These are phyloP conservation scores for Trypanosomatidae sp. DNA, from an alignment of 208 protist genomes.

Conservation along the genomic window DNA sequence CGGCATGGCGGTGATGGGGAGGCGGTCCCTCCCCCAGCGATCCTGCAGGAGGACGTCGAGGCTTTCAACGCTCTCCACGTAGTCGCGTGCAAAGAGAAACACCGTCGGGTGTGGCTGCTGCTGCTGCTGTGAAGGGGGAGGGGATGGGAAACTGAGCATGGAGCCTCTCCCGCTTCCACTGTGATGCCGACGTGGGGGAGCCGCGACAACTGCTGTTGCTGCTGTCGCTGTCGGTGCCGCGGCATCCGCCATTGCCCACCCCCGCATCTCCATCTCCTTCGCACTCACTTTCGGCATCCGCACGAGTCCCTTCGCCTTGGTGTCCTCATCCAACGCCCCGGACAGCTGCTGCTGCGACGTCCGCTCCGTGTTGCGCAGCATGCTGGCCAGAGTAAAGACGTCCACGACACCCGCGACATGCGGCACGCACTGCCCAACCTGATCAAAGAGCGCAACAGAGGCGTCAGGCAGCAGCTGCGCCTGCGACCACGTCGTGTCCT, in stretches of 20 bases:
- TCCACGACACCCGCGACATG: conserved; percentile 25
- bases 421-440: conserved; percentile 5
- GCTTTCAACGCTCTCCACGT: conserved; percentile 16
- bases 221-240: conserved; percentile 2
- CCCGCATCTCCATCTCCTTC: not conserved
- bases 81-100: conserved; percentile 30
- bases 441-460: conserved; percentile 14
- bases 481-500: conserved; percentile 24
- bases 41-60: conserved; percentile 20
- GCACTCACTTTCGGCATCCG: no score
- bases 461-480: conserved; percentile 19
- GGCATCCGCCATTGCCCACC: not conserved
- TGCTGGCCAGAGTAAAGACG: conserved; percentile 30
- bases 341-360: not conserved
- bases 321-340: not conserved
- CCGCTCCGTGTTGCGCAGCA: conserved; percentile 18
- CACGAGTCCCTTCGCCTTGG: no score
- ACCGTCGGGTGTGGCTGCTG: conserved; percentile 18
- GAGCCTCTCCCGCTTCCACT: not conserved
- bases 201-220: not conserved
- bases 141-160: no score
- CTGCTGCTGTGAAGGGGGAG: not conserved
- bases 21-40: conserved; percentile 20
- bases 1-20: conserved; percentile 21
- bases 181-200: not conserved